Conservation (phyloP, 140 eudicot genomes). For the Flaveria floridana region DNA sequence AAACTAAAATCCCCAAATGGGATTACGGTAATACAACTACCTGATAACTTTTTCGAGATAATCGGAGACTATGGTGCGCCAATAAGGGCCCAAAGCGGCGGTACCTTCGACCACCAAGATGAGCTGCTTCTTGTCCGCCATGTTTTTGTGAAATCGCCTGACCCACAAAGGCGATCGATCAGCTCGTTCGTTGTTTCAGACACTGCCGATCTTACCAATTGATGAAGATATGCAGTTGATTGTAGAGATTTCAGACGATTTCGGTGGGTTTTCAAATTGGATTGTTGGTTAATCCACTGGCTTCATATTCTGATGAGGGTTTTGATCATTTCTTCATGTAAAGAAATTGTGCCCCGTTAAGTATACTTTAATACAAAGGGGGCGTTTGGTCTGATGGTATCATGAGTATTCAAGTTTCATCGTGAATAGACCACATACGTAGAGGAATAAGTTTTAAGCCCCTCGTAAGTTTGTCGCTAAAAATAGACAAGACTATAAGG, state of each 20-base stretch:
- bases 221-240: conserved; percentile 6
- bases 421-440: too few species aligned
- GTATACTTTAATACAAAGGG: not conserved
- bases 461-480: too few species aligned
- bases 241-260: conserved; percentile 18
- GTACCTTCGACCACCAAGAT: conserved; percentile 88
- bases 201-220: conserved; percentile 9
- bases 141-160: conserved; percentile 24
- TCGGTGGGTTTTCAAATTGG: conserved; percentile 9
- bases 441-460: too few species aligned
- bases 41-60: conserved; percentile 80
- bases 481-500: too few species aligned
- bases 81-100: conserved; percentile 82
- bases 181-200: not conserved
- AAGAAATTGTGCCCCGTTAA: not conserved
- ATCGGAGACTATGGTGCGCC: conserved; percentile 71
- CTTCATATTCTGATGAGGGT: not conserved
- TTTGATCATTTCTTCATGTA: not conserved
- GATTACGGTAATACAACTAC: conserved; percentile 29
- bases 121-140: conserved; percentile 64
- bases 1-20: not conserved
- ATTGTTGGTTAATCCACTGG: conserved; percentile 3
- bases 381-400: too few species aligned
- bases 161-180: conserved; percentile 12
- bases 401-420: too few species aligned